Percentiles rank a stretch among this genome's conserved stretches.
Evolutionary conservation across 352 stramenopile genomes (phyloP).

Genomic region (Phytophthora crassamura): DNA sequence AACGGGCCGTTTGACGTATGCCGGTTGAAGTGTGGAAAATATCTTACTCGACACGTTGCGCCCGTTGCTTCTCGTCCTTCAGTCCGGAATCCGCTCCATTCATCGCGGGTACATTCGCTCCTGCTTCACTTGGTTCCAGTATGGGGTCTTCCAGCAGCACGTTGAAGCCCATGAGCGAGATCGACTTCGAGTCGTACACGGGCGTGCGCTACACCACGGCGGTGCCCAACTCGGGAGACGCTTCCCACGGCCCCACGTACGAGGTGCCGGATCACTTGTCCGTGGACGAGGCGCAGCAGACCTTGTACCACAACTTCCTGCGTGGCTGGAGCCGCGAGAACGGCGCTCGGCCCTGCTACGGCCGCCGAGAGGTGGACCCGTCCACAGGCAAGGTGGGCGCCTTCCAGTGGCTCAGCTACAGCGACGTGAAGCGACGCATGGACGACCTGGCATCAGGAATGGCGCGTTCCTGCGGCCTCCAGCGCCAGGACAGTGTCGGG

Average conservation of each 20-base stretch:
- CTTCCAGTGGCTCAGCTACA: slow-evolving; percentile 71
- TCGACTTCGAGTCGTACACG: slow-evolving; percentile 65
- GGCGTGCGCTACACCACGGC: slow-evolving; percentile 50
- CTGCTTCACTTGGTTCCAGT: neutral
- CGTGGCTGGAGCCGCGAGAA: slow-evolving; percentile 33
- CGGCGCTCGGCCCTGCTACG: slow-evolving; percentile 24
- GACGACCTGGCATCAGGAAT: slow-evolving; percentile 54
- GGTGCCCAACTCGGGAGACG: slow-evolving; percentile 48
- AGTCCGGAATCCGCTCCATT: slow-evolving; percentile 19
- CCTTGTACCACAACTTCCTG: slow-evolving; percentile 59
- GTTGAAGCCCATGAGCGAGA: slow-evolving; percentile 50
- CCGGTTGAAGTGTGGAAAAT: slow-evolving; percentile 6
- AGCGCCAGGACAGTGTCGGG: slow-evolving; percentile 61
- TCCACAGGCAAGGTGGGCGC: slow-evolving; percentile 45
- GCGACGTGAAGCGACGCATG: slow-evolving; percentile 46
- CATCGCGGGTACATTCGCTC: slow-evolving; percentile 8
- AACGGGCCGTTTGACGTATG: slow-evolving; percentile 5
- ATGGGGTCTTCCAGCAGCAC: slow-evolving; percentile 58
- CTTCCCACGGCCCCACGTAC: slow-evolving; percentile 48
- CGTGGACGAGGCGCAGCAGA: slow-evolving; percentile 47
- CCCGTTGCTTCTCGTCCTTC: neutral
- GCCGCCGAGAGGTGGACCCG: slow-evolving; percentile 46
- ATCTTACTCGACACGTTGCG: slow-evolving; percentile 34
- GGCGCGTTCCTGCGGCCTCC: slow-evolving; percentile 32
- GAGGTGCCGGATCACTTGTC: slow-evolving; percentile 33